Evolutionary conservation across 495 filamentous ascomycete genomes (phyloP).

Genomic region (Rhizodiscina lignyota): DNA sequence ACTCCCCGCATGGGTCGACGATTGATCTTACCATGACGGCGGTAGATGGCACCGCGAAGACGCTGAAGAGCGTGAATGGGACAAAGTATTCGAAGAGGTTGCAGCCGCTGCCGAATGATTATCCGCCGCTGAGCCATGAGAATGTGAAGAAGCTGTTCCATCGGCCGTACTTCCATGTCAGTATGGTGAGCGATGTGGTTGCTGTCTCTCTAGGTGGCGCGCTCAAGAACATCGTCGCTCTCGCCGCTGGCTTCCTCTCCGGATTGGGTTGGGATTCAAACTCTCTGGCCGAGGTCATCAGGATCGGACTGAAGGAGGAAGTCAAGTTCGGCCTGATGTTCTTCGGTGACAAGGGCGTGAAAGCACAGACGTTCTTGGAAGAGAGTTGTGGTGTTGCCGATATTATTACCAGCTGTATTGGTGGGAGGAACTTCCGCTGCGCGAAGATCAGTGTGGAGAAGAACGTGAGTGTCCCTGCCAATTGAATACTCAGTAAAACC

Average conservation of each 20-base stretch:
- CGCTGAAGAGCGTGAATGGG: slow-evolving; percentile 28
- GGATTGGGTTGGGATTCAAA: slow-evolving; percentile 97
- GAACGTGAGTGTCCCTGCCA: too few species aligned
- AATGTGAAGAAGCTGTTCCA: slow-evolving; percentile 76
- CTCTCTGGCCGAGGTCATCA: slow-evolving; percentile 93
- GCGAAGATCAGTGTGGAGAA: slow-evolving; percentile 76
- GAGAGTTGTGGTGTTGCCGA: slow-evolving; percentile 94
- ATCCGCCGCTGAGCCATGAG: slow-evolving; percentile 66
- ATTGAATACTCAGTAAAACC: too few species aligned
- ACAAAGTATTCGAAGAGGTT: slow-evolving; percentile 28
- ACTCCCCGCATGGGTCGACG: slow-evolving; percentile 32
- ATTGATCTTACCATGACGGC: slow-evolving; percentile 40
- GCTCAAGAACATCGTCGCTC: slow-evolving; percentile 91
- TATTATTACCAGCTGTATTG: slow-evolving; percentile 81
- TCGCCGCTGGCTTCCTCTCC: slow-evolving; percentile 89
- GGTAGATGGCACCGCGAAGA: slow-evolving; percentile 47
- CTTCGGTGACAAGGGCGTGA: slow-evolving; percentile 52
- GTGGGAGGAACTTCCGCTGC: slow-evolving; percentile 85
- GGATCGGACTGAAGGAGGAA: slow-evolving; percentile 86
- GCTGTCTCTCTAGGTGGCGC: slow-evolving; percentile 92
- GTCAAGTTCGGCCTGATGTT: slow-evolving; percentile 87
- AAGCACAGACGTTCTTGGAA: slow-evolving; percentile 77
- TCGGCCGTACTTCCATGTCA: slow-evolving; percentile 93
- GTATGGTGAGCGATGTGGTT: slow-evolving; percentile 79
- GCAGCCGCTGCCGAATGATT: slow-evolving; percentile 55